Evolutionary conservation across 2,329 filamentous ascomycete genomes (phyloP), one percentile per base, ranked within the genome.

Genomic region (Gliomastix tumulicola): DNA sequence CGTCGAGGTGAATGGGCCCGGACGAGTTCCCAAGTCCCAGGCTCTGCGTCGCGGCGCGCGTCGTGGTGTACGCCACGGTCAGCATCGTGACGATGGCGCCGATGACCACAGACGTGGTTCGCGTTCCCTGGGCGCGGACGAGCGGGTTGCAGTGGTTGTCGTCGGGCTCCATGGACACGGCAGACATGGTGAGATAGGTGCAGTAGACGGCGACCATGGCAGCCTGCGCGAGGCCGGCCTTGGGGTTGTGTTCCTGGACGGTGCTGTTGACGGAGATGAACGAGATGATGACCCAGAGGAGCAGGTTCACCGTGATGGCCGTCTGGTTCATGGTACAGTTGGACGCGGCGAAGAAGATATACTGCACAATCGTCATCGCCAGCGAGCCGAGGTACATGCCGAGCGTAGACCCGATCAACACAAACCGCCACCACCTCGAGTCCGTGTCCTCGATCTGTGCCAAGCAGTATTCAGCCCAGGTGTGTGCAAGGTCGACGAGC

Each of bases 161-260:
- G 59, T 97, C 90, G 1, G 92, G 92, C 53, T 98, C 90, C 92
- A 98, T 97, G 38, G 88, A 94, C 2, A 98, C 92, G 19, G 92
- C 92, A 3, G 89, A 96, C 80, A 98, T 88, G 47, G 92, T 98
- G 38, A 98, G 77, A 56, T 98, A 98, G 30, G 92, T 97, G 76
- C 92, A 98, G 71, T 98, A 98, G 40, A 95, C 78, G 15, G 89
- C 88, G 31, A 98, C 92, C 77, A 97, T 96, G 43, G 92, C 90
- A 30, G 89, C 88, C 58, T 98, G 92, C n/a, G 92, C 92, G 41
- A 98, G 74, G 34, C 92, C 92, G 30, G 92, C 92, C 55, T 90
- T 88, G 33, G 89, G 80, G 60, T 98, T 98, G 57, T 82, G 82
- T 53, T 89, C 88, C 60, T 98, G 92, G 12, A 98, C 79, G 2